Percentiles rank a stretch among this genome's conserved stretches.
phyloP scores from a whole-genome alignment of 2,329 filamentous ascomycete genomes.

The Ceratocystis ficicola region DNA sequence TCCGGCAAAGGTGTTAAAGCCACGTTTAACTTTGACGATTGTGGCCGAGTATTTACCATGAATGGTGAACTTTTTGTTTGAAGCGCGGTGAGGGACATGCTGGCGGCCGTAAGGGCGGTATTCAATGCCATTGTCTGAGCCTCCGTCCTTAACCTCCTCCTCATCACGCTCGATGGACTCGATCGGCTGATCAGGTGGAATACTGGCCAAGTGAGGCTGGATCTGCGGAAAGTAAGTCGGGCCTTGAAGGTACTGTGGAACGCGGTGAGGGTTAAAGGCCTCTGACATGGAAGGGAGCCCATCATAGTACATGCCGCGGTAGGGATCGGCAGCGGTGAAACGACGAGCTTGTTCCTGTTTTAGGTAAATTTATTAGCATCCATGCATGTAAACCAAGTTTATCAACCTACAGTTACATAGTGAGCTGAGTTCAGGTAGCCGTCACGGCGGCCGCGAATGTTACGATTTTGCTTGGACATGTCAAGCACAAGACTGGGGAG shows the following conservation, averaged over 20 bases:
- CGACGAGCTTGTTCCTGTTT: slow-evolving; percentile 18
- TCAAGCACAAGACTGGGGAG: slow-evolving; percentile 8
- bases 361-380: background rate
- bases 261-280: background rate
- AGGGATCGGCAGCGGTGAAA: slow-evolving; percentile 17
- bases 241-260: background rate
- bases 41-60: slow-evolving; percentile 20
- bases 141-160: background rate
- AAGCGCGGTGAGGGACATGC: background rate
- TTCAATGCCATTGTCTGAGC: slow-evolving; percentile 8
- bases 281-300: slow-evolving; percentile 7
- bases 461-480: slow-evolving; percentile 1
- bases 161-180: slow-evolving; percentile 1
- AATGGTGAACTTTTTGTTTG: slow-evolving; percentile 6
- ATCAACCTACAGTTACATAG: slow-evolving; percentile 16
- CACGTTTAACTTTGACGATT: slow-evolving; percentile 13
- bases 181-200: slow-evolving; percentile 1
- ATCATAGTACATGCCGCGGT: slow-evolving; percentile 20
- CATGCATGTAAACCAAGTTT: background rate
- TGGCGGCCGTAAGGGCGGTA: slow-evolving; percentile 15
- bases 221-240: background rate
- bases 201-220: background rate
- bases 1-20: slow-evolving; percentile 18
- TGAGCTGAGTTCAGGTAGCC: slow-evolving; percentile 18
- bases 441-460: slow-evolving; percentile 16